These are phyloP conservation scores for Styphnolobium japonicum DNA, from an alignment of 306 rosid genomes.

Conservation along the genomic window DNA sequence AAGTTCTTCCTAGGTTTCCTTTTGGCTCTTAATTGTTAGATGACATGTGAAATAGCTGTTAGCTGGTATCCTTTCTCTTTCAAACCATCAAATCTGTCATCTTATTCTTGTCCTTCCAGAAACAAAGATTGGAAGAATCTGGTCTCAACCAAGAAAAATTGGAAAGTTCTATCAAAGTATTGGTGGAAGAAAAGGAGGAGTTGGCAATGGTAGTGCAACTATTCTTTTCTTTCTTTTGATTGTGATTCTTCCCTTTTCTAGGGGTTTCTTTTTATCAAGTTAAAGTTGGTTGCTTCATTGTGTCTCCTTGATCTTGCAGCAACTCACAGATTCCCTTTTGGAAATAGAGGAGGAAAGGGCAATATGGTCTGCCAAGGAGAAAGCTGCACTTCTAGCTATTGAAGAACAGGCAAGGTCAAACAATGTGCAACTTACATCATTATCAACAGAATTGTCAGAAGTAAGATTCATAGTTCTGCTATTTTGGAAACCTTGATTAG, in stretches of 20 bases:
- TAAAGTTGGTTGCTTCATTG: conserved; percentile 21
- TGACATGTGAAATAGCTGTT: neutral
- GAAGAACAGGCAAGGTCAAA: conserved; percentile 60
- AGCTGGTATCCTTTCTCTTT: conserved; percentile 3
- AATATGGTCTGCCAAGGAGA: conserved; percentile 80
- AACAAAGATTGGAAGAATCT: conserved; percentile 62
- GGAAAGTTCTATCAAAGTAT: conserved; percentile 50
- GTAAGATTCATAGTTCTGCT: conserved; percentile 40
- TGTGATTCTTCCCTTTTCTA: conserved; percentile 10
- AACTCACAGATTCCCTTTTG: conserved; percentile 84
- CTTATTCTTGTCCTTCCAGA: conserved; percentile 46
- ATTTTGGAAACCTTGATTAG: conserved; percentile 4
- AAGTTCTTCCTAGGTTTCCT: conserved; percentile 17
- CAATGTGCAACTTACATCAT: conserved; percentile 38
- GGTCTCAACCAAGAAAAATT: conserved; percentile 49
- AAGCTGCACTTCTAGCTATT: conserved; percentile 60
- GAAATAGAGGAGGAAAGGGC: conserved; percentile 93
- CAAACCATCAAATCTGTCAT: conserved; percentile 23
- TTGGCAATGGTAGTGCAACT: conserved; percentile 64
- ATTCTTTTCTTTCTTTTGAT: conserved; percentile 1
- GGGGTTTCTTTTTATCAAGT: conserved; percentile 10
- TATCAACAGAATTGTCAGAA: conserved; percentile 58
- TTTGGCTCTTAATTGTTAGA: neutral
- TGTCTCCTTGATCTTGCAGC: conserved; percentile 50
- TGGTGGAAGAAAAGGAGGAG: conserved; percentile 82